phyloP scores from a whole-genome alignment of 164 flowering plant genomes.

The Euptelea pleiosperma region DNA sequence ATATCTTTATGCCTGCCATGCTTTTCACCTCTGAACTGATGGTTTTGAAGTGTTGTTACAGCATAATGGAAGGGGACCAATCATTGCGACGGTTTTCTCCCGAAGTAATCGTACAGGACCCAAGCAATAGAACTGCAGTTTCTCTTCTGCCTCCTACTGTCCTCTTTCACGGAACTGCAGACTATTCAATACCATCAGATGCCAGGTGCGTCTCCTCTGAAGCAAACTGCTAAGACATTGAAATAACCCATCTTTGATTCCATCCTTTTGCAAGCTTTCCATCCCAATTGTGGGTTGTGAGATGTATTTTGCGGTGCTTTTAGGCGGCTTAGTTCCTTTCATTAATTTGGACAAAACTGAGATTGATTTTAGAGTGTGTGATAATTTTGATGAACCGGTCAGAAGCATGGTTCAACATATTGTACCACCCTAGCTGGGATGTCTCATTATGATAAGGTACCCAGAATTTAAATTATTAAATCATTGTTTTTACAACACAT shows the following conservation, averaged over 20 bases:
- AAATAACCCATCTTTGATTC: neutral
- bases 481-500: too few relatives aligned
- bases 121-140: conserved; percentile 41
- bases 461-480: too few relatives aligned
- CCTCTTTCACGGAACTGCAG: conserved; percentile 85
- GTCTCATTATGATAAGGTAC: too few relatives aligned
- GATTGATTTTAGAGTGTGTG: too few relatives aligned
- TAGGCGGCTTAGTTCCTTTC: too few relatives aligned
- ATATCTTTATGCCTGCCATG: neutral
- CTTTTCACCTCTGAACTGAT: conserved; percentile 2
- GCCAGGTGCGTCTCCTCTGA: conserved; percentile 52
- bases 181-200: conserved; percentile 78
- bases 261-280: too few relatives aligned
- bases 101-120: conserved; percentile 62
- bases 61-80: conserved; percentile 95
- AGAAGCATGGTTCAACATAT: too few relatives aligned
- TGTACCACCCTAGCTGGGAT: too few relatives aligned
- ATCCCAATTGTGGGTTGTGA: too few relatives aligned
- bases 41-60: conserved; percentile 26
- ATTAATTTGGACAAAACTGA: too few relatives aligned
- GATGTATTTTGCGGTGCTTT: too few relatives aligned
- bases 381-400: too few relatives aligned
- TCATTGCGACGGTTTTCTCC: conserved; percentile 68
- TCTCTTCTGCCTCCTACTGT: conserved; percentile 59
- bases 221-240: neutral